Evolutionary conservation across 495 filamentous ascomycete genomes (phyloP).

Genomic region (Aspergillus mulundensis): DNA sequence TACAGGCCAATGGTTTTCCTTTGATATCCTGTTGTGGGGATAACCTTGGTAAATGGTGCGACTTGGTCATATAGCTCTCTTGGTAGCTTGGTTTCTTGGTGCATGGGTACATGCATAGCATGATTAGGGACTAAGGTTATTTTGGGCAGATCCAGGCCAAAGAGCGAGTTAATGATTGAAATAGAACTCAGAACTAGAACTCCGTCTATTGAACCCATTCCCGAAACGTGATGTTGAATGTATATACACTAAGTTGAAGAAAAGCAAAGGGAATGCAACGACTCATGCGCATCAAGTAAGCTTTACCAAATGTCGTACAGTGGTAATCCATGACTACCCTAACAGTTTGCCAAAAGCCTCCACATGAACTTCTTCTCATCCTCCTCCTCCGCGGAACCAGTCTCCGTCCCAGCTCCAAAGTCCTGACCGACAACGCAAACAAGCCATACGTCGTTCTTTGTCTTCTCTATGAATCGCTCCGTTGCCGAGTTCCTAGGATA

Average conservation of each 20-base stretch:
- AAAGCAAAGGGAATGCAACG: not conserved
- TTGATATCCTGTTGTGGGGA: not conserved
- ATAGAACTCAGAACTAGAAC: not conserved
- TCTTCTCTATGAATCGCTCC: slow-evolving; percentile 59
- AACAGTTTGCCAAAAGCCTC: slow-evolving; percentile 33
- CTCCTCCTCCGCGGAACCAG: slow-evolving; percentile 41
- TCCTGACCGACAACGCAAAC: slow-evolving; percentile 90
- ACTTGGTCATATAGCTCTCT: not conserved
- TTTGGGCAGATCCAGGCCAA: too few species aligned
- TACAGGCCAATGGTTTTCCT: not conserved
- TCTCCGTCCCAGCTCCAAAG: slow-evolving; percentile 50
- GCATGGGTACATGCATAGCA: not conserved
- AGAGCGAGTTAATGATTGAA: not conserved
- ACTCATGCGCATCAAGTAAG: not conserved
- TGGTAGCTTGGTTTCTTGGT: not conserved
- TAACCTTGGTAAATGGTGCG: not conserved
- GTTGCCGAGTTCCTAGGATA: slow-evolving; percentile 66
- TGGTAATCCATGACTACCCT: slow-evolving; percentile 1
- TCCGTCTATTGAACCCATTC: not conserved
- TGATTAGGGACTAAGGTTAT: too few species aligned
- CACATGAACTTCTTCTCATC: slow-evolving; percentile 44
- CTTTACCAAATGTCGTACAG: not conserved
- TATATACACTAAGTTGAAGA: slow-evolving; percentile 5
- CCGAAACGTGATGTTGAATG: slow-evolving; percentile 1
- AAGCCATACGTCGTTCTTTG: slow-evolving; percentile 72